These are phyloP conservation scores for Malassezia vespertilionis DNA, from an alignment of 1,284 basidiomycete species.

Conservation along the genomic window DNA sequence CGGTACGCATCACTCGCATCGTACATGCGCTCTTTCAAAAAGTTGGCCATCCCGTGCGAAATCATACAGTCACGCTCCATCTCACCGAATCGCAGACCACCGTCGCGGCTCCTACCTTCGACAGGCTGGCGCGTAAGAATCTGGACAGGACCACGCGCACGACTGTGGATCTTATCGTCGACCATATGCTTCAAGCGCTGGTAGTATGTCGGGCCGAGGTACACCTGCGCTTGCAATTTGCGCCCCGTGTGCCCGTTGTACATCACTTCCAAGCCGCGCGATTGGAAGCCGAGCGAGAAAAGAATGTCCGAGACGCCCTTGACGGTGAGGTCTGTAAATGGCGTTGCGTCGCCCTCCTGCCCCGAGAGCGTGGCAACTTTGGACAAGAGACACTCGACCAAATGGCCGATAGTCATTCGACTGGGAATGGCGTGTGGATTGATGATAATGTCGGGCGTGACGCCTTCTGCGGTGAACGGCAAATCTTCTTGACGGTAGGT, in stretches of 20 bases:
- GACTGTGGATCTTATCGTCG: conserved; percentile 97
- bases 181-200: conserved; percentile 99
- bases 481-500: conserved; percentile 99
- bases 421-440: conserved; percentile 99
- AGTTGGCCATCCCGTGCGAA: conserved; percentile 93
- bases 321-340: conserved; percentile 94
- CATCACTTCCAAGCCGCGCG: conserved; percentile 89
- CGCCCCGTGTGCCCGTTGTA: conserved; percentile 96
- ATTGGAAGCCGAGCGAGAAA: conserved; percentile 54
- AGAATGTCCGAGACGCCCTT: conserved; percentile 55
- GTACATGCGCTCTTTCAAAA: conserved; percentile 55
- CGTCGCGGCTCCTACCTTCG: conserved; percentile 96
- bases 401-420: conserved; percentile 99
- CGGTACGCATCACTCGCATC: conserved; percentile 44
- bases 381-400: conserved; percentile 93
- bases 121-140: conserved; percentile 96
- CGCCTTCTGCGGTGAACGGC: conserved; percentile 94
- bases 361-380: conserved; percentile 94
- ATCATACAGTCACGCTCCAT: conserved; percentile 99
- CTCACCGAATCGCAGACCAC: conserved; percentile 98
- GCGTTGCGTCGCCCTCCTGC: conserved; percentile 93
- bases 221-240: conserved; percentile 93
- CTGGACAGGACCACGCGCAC: conserved; percentile 91
- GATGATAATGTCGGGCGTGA: conserved; percentile 92
- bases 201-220: conserved; percentile 97